Evolutionary conservation across 106 monocot species (phyloP), one percentile per base, ranked within the genome.

Genomic region (Allium cepa): DNA sequence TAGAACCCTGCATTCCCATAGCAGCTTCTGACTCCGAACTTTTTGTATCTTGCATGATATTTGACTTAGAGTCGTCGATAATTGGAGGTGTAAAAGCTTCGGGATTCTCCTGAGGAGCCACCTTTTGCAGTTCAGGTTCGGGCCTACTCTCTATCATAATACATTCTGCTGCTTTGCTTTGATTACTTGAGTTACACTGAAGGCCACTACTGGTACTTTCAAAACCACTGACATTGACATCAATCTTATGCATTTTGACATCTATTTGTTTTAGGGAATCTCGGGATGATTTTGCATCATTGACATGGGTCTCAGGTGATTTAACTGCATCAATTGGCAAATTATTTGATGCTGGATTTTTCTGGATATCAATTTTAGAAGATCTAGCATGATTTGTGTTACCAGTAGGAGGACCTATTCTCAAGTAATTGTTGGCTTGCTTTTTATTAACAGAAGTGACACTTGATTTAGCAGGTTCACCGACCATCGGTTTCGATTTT

Each of bases 101-200:
- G 1, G 36, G 36, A 36, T 36, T 36, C 36, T 36, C 36, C 52
- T 79, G 71, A 63, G 90, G 76, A 48, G 81, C 64, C 73, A 80
- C 86, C 71, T 81, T 81, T 58, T 81, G 78, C 48, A 70, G 53
- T 49, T 50, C 17, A 72, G 71, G 18, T 47, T 59, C 59, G 67
- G 50, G 45, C 63, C 17, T 55, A 45, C 47, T 50, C 10, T 63
- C 45, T 51, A 56, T 26, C 50, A 59, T 71, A 56, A 52, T 57
- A 66, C 51, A 17, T 72, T 83, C 74, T 60, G 60, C 17, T 8
- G 57, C 73, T 13, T 46, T 64, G 49, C 56, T 62, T 53, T 56
- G 57, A 4, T 56, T 13, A n/a, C 62, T 53, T 47, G 70, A 51
- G 65, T 11, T 68, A 59, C 57, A 59, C 67, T 5, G 62, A 66